These are phyloP conservation scores for Paralagenidium karlingii DNA, from an alignment of 352 stramenopile species.

Conservation along the genomic window DNA sequence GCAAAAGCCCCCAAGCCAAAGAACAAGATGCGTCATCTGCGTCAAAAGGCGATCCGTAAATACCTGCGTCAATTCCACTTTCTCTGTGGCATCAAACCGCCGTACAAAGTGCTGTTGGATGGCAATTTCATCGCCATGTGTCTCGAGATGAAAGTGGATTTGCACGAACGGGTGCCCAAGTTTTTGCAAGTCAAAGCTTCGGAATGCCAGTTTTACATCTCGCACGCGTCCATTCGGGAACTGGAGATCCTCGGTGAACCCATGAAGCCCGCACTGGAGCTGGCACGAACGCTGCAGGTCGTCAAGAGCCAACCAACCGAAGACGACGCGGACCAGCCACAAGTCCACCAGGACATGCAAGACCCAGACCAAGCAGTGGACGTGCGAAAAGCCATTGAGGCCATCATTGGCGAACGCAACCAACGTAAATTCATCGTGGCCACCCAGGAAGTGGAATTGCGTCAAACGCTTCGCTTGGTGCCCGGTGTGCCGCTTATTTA, in stretches of 20 bases:
- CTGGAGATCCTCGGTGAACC: slow-evolving; percentile 51
- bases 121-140: slow-evolving; percentile 84
- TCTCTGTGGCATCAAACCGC: slow-evolving; percentile 74
- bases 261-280: slow-evolving; percentile 41
- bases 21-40: slow-evolving; percentile 59
- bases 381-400: too few relatives aligned
- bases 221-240: slow-evolving; percentile 50
- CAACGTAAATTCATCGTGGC: slow-evolving; percentile 72
- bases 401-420: slow-evolving; percentile 43
- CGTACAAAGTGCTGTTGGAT: slow-evolving; percentile 75
- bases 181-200: slow-evolving; percentile 71
- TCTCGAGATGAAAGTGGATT: slow-evolving; percentile 77
- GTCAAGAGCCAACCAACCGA: slow-evolving; percentile 20
- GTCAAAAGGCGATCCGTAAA: slow-evolving; percentile 80
- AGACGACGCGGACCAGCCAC: slow-evolving; percentile 18
- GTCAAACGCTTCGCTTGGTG: slow-evolving; percentile 48
- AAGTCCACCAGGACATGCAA: too few relatives aligned
- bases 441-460: slow-evolving; percentile 75
- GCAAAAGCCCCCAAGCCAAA: neutral
- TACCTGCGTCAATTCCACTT: slow-evolving; percentile 82
- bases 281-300: slow-evolving; percentile 59
- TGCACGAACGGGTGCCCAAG: slow-evolving; percentile 63
- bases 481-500: slow-evolving; percentile 76
- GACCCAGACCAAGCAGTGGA: too few relatives aligned
- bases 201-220: slow-evolving; percentile 62